Base-by-base conservation (phyloP, 768 basidiomycete genomes). In the Hebeloma cylindrosporum region DNA sequence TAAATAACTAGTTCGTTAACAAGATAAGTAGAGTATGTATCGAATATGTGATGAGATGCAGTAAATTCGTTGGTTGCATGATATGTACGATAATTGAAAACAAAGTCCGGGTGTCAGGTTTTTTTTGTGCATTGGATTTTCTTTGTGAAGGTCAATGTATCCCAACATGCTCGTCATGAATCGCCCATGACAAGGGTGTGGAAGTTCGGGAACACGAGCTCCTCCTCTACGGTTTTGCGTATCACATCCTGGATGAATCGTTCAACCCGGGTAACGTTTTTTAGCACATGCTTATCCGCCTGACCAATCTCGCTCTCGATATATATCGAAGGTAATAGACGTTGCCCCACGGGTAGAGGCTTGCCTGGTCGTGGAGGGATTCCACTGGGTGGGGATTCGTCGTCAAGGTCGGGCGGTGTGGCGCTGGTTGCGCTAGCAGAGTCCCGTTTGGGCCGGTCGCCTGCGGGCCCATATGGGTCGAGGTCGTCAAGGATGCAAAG, bases 221-320 rank as follows among this genome's bases (percentile, higher is more conserved):
- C 94, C 58, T 96, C 95, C 62, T 96, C 93, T 33, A 99, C 69
- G 2, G 93, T 94, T 63, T 90, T 97, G 48, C 95, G 79, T 49
- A 97, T 86, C 25, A 95, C 90, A 58, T 98, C 93, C 62, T 93
- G 88, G 39, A 98, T 92, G 64, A 97, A 97, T 25, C 85, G 75
- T 66, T 99, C 95, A 9, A 99, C 88, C 45, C 95, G 82, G 3
- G 90, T 91, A 18, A 97, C 95, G 53, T 98, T 97, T 66, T 93
- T 90, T 51, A 97, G 61, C 8, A 96, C 90, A 69, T 98, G 94
- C 52, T 93, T 95, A 62, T 97, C 93, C 35, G 85, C 72, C 70
- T 97, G 90, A 3, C 95, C 95, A 39, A 98, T 95, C 71, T 97
- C 94, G 58, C 89, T 93, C 67, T 98, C 95, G 65, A 98, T 94